A percentile compares a stretch with the other conserved stretches of the same genome.
Evolutionary conservation across 306 rosid species (phyloP).

Genomic region (Heteromeles arbutifolia): DNA sequence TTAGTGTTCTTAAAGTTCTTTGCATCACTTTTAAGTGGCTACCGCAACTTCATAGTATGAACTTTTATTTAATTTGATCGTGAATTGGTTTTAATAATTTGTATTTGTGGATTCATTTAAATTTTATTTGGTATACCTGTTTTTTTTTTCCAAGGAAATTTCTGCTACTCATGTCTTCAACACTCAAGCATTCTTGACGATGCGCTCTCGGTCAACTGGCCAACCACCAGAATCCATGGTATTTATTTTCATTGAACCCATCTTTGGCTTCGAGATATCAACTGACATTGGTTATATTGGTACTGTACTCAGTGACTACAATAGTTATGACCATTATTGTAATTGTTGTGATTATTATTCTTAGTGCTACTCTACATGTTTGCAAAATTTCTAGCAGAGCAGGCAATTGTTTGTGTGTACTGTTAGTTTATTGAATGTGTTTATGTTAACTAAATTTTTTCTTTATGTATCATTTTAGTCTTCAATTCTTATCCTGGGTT

Average conservation of each 20-base stretch:
- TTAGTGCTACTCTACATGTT: not conserved
- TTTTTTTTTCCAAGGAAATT: slow-evolving; percentile 48
- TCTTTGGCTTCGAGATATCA: slow-evolving; percentile 19
- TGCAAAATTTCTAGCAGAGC: not conserved
- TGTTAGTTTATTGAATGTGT: not conserved
- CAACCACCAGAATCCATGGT: slow-evolving; percentile 94
- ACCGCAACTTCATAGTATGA: slow-evolving; percentile 91
- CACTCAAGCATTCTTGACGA: slow-evolving; percentile 80
- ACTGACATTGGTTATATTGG: not conserved
- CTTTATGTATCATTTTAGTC: not conserved
- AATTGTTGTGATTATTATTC: not conserved
- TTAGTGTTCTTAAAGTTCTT: slow-evolving; percentile 88
- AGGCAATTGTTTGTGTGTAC: not conserved
- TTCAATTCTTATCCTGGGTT: slow-evolving; percentile 7
- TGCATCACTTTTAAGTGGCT: slow-evolving; percentile 91
- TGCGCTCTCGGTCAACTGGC: slow-evolving; percentile 82
- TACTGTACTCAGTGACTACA: not conserved
- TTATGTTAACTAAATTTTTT: not conserved
- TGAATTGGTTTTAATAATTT: slow-evolving; percentile 18
- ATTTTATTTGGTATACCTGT: slow-evolving; percentile 18
- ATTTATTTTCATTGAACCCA: slow-evolving; percentile 16
- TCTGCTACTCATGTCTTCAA: slow-evolving; percentile 74
- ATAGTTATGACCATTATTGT: not conserved
- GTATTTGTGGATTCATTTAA: slow-evolving; percentile 1
- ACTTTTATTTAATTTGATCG: slow-evolving; percentile 15